A percentile compares a stretch with the other conserved stretches of the same genome.
phyloP scores from a whole-genome alignment of 352 stramenopile species.

The Globisporangium nagaii region DNA sequence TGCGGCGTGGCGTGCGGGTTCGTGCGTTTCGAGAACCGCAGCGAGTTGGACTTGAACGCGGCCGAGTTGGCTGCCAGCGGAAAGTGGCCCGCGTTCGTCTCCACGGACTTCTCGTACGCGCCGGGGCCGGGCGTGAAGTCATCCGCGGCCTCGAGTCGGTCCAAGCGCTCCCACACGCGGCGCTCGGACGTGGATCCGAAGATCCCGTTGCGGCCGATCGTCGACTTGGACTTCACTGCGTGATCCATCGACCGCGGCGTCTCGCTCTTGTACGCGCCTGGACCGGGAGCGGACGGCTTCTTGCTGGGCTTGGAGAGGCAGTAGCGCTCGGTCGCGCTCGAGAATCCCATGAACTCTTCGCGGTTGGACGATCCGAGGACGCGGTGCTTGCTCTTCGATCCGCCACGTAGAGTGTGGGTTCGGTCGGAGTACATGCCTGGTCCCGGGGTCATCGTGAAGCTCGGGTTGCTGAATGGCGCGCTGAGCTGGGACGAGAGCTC shows the following conservation, averaged over 20 bases:
- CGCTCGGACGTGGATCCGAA: constrained; percentile 74
- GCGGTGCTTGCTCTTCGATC: constrained; percentile 13
- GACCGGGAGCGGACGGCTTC: constrained; percentile 29
- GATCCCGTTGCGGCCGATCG: constrained; percentile 56
- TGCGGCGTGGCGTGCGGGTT: constrained; percentile 43
- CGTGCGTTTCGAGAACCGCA: constrained; percentile 33
- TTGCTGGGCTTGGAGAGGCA: constrained; percentile 49
- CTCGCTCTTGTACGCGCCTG: constrained; percentile 54
- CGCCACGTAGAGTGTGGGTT: constrained; percentile 4
- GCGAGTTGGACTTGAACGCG: constrained; percentile 55
- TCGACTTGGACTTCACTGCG: constrained; percentile 34
- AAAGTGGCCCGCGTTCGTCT: constrained; percentile 28
- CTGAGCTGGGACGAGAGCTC: constrained; percentile 51
- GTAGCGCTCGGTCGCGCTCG: constrained; percentile 52
- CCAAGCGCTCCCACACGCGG: constrained; percentile 60
- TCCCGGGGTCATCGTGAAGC: constrained; percentile 49
- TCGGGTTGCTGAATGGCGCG: constrained; percentile 50
- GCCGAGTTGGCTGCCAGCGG: constrained; percentile 33
- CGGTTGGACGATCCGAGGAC: constrained; percentile 5
- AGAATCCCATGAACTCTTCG: constrained; percentile 58
- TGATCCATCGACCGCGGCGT: constrained; percentile 58
- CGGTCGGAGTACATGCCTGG: constrained; percentile 45
- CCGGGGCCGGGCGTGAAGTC: constrained; percentile 51
- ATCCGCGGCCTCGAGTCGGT: constrained; percentile 31
- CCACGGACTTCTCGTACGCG: constrained; percentile 31